Evolutionary conservation across 805 yeast species (phyloP), one percentile per base, ranked within the genome.

Genomic region (Monosporozyma servazzii): DNA sequence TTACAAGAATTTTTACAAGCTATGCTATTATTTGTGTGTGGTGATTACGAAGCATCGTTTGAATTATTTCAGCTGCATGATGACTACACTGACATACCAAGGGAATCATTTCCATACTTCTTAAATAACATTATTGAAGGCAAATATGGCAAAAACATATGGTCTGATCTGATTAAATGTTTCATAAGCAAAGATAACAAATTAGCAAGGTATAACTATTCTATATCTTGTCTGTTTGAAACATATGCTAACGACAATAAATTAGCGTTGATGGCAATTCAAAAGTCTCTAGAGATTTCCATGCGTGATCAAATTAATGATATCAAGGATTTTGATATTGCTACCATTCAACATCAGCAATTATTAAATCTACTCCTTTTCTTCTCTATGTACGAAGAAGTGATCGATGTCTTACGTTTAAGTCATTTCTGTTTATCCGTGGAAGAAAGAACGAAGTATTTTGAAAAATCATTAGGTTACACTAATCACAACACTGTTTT

Each of bases 361-460:
- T 59, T 64, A 48, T 50, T 67, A 27, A 56, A 62, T 27, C 55
- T 60, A 17, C 52, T 67, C 18, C 55, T 63, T 27, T 51, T 59
- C 9, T 65, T 65, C 41, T 43, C 54, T 18, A 51, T 62, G 51
- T 63, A 52, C 51, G 54, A 57, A 27, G 71, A 67, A 50, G 61
- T 63, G 5, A 39, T 67, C 13, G 68, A 66, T 53, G 65, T 67
- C 8, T 47, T 67, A 45, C 58, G 64, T 33, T 53, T 63, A 39
- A 59, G 66, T 33, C 66, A 62, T 45, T 53, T 55, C 9, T 55
- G 53, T 15, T 48, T 65, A n/a, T 42, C 60, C 5, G 49, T 48
- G 2, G 54, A 54, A 27, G 51, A 56, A n/a, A 64, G 67, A 54
- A 37, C 49, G 7, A 45, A 47, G 6, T 65, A 62, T 52, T 65